Percentiles rank a stretch among this genome's conserved stretches.
These are phyloP conservation scores for Suhomyces bribrorum DNA, from an alignment of 1,139 yeast species.

Conservation along the genomic window DNA sequence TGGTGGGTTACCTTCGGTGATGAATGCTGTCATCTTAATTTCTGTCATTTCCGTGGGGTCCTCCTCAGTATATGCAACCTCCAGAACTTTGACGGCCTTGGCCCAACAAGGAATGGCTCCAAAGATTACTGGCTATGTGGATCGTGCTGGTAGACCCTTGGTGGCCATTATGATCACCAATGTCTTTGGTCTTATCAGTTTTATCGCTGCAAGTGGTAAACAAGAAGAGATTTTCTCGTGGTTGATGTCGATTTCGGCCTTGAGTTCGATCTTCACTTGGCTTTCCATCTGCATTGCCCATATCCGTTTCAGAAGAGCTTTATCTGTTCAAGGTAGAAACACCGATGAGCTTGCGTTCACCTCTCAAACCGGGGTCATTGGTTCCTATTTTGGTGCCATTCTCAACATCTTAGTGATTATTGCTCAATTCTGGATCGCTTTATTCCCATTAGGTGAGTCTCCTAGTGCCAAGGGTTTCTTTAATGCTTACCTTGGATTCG, in stretches of 20 bases:
- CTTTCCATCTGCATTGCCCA: conserved; percentile 39
- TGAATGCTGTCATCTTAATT: conserved; percentile 70
- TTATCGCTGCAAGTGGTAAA: conserved; percentile 34
- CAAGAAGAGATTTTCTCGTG: conserved; percentile 37
- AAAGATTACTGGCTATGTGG: conserved; percentile 27
- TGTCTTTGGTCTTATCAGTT: conserved; percentile 30
- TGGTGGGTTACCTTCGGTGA: conserved; percentile 63
- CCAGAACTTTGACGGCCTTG: conserved; percentile 28
- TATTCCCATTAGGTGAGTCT: conserved; percentile 39
- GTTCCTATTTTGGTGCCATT: conserved; percentile 51
- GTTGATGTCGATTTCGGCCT: conserved; percentile 42
- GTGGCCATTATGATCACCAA: conserved; percentile 34
- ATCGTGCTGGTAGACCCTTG: conserved; percentile 29
- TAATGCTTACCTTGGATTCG: conserved; percentile 39
- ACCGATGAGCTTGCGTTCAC: conserved; percentile 56
- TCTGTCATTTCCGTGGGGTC: conserved; percentile 59
- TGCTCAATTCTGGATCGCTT: conserved; percentile 52
- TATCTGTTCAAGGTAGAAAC: conserved; percentile 29
- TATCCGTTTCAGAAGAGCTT: conserved; percentile 39
- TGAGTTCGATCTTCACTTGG: conserved; percentile 45
- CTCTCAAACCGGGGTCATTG: conserved; percentile 57
- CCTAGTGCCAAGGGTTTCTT: conserved; percentile 42
- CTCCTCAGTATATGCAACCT: conserved; percentile 29
- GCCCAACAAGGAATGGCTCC: conserved; percentile 31
- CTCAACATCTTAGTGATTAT: conserved; percentile 51